A percentile compares a stretch with the other conserved stretches of the same genome.
Evolutionary conservation across 1,284 basidiomycete species (phyloP).

Genomic region (Cystodermella granulosa): DNA sequence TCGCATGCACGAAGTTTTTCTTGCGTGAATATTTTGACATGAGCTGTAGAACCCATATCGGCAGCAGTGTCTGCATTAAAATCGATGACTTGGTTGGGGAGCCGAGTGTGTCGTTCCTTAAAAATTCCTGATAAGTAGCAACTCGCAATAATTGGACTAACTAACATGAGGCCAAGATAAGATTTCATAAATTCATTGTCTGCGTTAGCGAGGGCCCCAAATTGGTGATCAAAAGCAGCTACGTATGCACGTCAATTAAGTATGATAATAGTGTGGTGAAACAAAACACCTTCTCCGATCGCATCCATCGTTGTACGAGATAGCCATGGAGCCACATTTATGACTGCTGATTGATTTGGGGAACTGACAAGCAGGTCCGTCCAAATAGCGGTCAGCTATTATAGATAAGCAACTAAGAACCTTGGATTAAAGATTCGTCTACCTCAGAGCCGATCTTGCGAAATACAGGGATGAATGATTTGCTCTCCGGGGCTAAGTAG

Average conservation of each 20-base stretch:
- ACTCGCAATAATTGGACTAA: background rate
- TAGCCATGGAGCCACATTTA: constrained; percentile 9
- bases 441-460: constrained; percentile 4
- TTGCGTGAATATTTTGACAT: constrained; percentile 41
- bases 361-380: constrained; percentile 3
- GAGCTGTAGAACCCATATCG: constrained; percentile 39
- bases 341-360: constrained; percentile 5
- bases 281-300: constrained; percentile 9
- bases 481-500: constrained; percentile 8
- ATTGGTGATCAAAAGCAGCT: constrained; percentile 7
- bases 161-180: constrained; percentile 2
- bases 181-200: constrained; percentile 6
- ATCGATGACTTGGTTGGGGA: constrained; percentile 40
- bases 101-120: constrained; percentile 40
- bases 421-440: background rate
- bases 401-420: background rate
- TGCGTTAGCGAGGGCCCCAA: constrained; percentile 2
- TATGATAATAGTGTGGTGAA: background rate
- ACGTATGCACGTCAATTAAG: background rate
- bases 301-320: constrained; percentile 10
- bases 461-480: constrained; percentile 13
- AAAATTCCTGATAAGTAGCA: background rate
- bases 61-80: constrained; percentile 42
- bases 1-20: constrained; percentile 40
- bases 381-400: constrained; percentile 7